A percentile compares a stretch with the other conserved stretches of the same genome.
phyloP scores from a whole-genome alignment of 441 rosid species.

The Daphne laureola region DNA sequence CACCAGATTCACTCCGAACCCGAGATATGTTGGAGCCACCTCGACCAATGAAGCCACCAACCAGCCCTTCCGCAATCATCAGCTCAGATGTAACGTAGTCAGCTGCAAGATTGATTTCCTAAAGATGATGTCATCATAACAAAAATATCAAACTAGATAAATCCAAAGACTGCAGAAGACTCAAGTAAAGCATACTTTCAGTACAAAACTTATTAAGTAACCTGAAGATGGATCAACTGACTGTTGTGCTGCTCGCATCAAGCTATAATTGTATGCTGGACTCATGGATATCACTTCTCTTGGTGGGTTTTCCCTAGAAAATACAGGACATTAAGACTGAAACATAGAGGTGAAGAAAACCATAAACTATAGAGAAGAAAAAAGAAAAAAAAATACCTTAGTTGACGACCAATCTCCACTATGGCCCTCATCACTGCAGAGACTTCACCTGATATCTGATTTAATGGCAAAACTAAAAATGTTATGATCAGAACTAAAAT shows the following conservation, averaged over 20 bases:
- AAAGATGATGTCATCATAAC: slow-evolving; percentile 49
- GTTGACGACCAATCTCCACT: slow-evolving; percentile 46
- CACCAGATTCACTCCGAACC: slow-evolving; percentile 61
- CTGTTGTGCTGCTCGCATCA: slow-evolving; percentile 29
- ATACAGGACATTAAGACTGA: no score
- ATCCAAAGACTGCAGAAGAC: slow-evolving; percentile 24
- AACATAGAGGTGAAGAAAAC: slow-evolving; percentile 6
- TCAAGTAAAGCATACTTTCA: slow-evolving; percentile 1
- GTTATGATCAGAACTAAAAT: not conserved
- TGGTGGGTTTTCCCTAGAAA: slow-evolving; percentile 49
- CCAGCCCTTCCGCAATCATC: slow-evolving; percentile 52
- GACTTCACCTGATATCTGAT: slow-evolving; percentile 53
- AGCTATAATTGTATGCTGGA: slow-evolving; percentile 45
- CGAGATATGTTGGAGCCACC: slow-evolving; percentile 60
- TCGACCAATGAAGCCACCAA: slow-evolving; percentile 62
- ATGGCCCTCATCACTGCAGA: slow-evolving; percentile 49
- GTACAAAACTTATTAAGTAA: slow-evolving; percentile 20
- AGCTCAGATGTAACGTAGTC: slow-evolving; percentile 52
- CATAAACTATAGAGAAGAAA: no score
- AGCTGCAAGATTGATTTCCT: slow-evolving; percentile 70
- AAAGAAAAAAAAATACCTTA: slow-evolving; percentile 27
- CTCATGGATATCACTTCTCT: slow-evolving; percentile 52
- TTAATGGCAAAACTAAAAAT: slow-evolving; percentile 2
- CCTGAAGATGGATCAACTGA: slow-evolving; percentile 49
- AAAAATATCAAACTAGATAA: slow-evolving; percentile 33